A percentile compares a stretch with the other conserved stretches of the same genome.
Conservation (phyloP, 495 filamentous ascomycete genomes). For the Podospora pseudopauciseta region DNA sequence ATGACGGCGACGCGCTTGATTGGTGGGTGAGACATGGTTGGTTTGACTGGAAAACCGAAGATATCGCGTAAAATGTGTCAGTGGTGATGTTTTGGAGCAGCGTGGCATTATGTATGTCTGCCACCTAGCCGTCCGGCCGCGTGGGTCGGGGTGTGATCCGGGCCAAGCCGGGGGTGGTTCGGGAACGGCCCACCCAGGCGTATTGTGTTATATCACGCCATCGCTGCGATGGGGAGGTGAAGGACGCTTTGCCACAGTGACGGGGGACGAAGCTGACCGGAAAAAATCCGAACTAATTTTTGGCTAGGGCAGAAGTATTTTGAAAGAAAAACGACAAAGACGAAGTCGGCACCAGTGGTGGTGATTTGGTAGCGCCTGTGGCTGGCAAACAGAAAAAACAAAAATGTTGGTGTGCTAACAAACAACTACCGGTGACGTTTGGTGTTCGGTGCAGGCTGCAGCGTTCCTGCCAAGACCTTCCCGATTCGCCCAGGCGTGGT, state of each 20-base stretch:
- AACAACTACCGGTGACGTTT: background rate
- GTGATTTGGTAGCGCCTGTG: background rate
- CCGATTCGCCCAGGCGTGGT: background rate
- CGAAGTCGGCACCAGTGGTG: background rate
- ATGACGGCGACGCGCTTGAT: constrained; percentile 56
- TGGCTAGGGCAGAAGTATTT: background rate
- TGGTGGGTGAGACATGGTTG: constrained; percentile 1
- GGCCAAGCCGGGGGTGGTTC: background rate
- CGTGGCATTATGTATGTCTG: background rate
- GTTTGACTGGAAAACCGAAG: background rate
- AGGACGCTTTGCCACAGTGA: background rate
- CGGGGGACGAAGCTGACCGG: background rate
- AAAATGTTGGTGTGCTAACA: background rate
- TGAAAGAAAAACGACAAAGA: background rate
- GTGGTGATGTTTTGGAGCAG: background rate
- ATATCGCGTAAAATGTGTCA: background rate
- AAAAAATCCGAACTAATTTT: background rate
- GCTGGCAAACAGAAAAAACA: background rate
- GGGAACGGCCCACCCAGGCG: constrained; percentile 6
- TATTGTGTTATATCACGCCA: constrained; percentile 21
- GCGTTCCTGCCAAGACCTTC: background rate
- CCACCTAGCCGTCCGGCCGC: background rate
- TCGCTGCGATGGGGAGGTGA: background rate
- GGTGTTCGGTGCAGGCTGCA: background rate
- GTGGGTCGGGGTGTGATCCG: background rate